A percentile compares a stretch with the other conserved stretches of the same genome.
These are phyloP conservation scores for Grifola frondosa DNA, from an alignment of 1,284 basidiomycete species.

Conservation along the genomic window DNA sequence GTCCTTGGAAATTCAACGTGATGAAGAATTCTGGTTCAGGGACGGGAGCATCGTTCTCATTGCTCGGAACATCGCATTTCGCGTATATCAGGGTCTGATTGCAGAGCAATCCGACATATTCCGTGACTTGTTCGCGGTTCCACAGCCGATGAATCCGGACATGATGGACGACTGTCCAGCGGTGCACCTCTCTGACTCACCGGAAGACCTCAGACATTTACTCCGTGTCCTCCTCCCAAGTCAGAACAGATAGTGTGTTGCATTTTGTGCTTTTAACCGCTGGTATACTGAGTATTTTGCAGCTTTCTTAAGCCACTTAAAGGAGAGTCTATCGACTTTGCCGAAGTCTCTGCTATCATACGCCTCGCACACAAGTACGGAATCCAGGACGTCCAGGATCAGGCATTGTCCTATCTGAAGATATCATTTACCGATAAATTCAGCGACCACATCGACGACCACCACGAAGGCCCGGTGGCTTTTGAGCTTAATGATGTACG, in stretches of 20 bases:
- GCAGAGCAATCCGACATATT: constrained; percentile 21
- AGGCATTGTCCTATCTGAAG: constrained; percentile 5
- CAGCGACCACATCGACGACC: too few species aligned
- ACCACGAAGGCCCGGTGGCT: too few species aligned
- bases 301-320: too few species aligned
- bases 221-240: constrained; percentile 5
- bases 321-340: constrained; percentile 3
- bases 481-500: too few species aligned
- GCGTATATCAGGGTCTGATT: constrained; percentile 21
- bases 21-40: constrained; percentile 19
- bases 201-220: constrained; percentile 14
- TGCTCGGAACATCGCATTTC: constrained; percentile 14
- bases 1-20: constrained; percentile 3
- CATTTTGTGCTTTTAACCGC: too few species aligned
- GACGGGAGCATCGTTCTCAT: constrained; percentile 27
- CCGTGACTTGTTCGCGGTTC: constrained; percentile 20
- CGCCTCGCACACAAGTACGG: constrained; percentile 17
- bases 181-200: constrained; percentile 9
- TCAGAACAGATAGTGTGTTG: too few species aligned
- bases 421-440: constrained; percentile 8
- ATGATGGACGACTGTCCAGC: constrained; percentile 7
- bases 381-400: constrained; percentile 5
- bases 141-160: constrained; percentile 7
- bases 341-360: constrained; percentile 4
- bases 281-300: too few species aligned